Conservation (phyloP, 2,329 filamentous ascomycete species). For the Sordariomycetes sp. region DNA sequence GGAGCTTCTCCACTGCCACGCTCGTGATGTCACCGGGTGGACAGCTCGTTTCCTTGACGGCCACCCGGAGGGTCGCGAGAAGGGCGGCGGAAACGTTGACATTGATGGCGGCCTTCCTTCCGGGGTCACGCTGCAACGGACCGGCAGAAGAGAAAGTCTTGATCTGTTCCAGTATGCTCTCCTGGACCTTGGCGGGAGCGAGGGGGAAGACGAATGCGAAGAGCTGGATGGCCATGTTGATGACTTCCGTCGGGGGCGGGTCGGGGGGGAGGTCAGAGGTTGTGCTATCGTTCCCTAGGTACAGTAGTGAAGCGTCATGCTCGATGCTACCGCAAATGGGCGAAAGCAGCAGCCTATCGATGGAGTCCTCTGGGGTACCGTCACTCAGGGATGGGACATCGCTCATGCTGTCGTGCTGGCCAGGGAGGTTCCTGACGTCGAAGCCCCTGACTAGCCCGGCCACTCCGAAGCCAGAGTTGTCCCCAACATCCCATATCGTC, state of each 20-base stretch:
- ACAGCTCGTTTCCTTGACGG: conserved; percentile 66
- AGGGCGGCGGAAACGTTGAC: conserved; percentile 82
- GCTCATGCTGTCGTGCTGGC: conserved; percentile 41
- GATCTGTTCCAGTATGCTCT: conserved; percentile 90
- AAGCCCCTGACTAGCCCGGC: conserved; percentile 75
- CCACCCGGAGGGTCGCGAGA: conserved; percentile 67
- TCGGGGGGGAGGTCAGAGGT: conserved; percentile 41
- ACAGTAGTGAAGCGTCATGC: conserved; percentile 76
- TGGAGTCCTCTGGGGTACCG: conserved; percentile 47
- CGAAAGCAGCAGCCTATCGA: conserved; percentile 48
- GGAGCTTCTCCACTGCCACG: conserved; percentile 64
- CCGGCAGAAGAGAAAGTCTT: conserved; percentile 76
- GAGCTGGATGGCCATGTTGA: conserved; percentile 85
- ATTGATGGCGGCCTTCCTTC: conserved; percentile 77
- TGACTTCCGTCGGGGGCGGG: conserved; percentile 81
- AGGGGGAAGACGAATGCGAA: conserved; percentile 87
- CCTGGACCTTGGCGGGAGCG: conserved; percentile 82
- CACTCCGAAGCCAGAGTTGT: conserved; percentile 90
- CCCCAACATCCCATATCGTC: conserved; percentile 85
- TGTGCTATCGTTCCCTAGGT: conserved; percentile 37
- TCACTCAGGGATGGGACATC: conserved; percentile 25
- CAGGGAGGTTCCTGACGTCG: conserved; percentile 54
- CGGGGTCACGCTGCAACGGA: conserved; percentile 70
- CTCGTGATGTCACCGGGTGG: conserved; percentile 61
- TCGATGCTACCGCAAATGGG: conserved; percentile 76